These are phyloP conservation scores for Triticum dicoccoides DNA, from an alignment of 176 grass and related monocot species.

Conservation along the genomic window DNA sequence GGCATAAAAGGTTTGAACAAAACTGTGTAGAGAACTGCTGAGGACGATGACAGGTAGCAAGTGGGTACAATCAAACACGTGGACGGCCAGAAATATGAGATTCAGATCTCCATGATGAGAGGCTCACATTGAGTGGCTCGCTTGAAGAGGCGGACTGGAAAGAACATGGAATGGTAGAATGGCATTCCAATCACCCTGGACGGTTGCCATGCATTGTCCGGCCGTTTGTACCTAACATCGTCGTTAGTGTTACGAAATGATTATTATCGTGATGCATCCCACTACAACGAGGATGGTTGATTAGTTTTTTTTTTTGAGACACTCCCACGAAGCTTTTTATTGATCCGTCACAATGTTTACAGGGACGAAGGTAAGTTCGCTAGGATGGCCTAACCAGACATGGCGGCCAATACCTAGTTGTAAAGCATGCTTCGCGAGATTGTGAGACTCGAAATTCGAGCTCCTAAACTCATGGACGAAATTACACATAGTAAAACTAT, in stretches of 20 bases:
- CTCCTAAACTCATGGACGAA: too few relatives aligned
- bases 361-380: too few relatives aligned
- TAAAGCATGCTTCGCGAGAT: too few relatives aligned
- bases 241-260: not conserved
- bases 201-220: conserved; percentile 19
- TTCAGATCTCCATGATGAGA: conserved; percentile 34
- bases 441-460: too few relatives aligned
- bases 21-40: not conserved
- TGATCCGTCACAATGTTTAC: too few relatives aligned
- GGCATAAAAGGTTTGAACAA: not conserved
- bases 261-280: not conserved
- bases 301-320: too few relatives aligned
- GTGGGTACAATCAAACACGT: conserved; percentile 23
- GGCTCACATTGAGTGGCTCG: not conserved
- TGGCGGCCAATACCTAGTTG: too few relatives aligned
- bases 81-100: conserved; percentile 24
- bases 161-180: conserved; percentile 6
- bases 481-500: too few relatives aligned
- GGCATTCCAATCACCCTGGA: conserved; percentile 10
- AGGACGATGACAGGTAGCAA: not conserved
- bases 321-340: too few relatives aligned
- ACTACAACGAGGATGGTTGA: conserved; percentile 1
- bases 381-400: too few relatives aligned
- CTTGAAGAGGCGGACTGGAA: not conserved
- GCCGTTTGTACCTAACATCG: conserved; percentile 6